Evolutionary conservation across 257 asterid species (phyloP).

Genomic region (Rubia yunnanensis): DNA sequence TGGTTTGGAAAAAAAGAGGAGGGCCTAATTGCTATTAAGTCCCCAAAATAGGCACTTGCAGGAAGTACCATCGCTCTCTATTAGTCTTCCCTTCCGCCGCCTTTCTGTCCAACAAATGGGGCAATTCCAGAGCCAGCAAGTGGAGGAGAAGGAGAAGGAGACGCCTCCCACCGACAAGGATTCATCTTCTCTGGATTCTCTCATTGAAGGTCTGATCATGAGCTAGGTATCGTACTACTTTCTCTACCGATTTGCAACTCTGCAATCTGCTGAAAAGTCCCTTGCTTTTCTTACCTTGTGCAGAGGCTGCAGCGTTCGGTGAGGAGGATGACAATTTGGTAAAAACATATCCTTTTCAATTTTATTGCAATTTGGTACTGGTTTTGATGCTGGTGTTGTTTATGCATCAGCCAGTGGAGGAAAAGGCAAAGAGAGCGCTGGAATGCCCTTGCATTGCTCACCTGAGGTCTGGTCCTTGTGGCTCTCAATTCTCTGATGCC

Average conservation of each 20-base stretch:
- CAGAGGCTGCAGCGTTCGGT: slow-evolving; percentile 80
- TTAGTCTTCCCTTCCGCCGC: not conserved
- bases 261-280: not conserved
- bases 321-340: slow-evolving; percentile 34
- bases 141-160: not conserved
- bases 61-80: not conserved
- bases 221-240: not conserved
- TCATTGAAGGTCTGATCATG: slow-evolving; percentile 6
- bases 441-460: slow-evolving; percentile 91
- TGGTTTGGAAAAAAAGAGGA: not conserved
- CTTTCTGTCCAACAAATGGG: slow-evolving; percentile 4
- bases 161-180: slow-evolving; percentile 2
- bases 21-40: not conserved
- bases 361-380: not conserved
- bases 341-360: not conserved
- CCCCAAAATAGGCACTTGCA: not conserved
- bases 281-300: not conserved
- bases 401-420: slow-evolving; percentile 38
- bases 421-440: slow-evolving; percentile 68
- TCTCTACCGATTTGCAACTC: not conserved
- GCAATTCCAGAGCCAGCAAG: slow-evolving; percentile 5
- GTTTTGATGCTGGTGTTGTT: not conserved
- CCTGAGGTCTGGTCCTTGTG: slow-evolving; percentile 68
- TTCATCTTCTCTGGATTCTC: slow-evolving; percentile 1
- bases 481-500: slow-evolving; percentile 73